Conservation (phyloP, 352 stramenopile species). For the Globisporangium carolinianum region DNA sequence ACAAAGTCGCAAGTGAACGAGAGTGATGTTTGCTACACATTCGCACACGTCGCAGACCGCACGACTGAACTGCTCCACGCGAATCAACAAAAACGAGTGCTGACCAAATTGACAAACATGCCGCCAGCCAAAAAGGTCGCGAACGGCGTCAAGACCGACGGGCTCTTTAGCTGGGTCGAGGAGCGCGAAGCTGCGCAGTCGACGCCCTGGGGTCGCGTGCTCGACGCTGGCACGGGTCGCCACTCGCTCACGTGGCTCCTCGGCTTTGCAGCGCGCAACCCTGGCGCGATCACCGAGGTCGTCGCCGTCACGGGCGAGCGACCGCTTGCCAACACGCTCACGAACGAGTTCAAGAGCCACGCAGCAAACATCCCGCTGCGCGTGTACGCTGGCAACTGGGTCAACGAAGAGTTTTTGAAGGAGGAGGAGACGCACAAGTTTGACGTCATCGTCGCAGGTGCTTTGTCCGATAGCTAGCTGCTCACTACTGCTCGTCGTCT, state of each 20-base stretch:
- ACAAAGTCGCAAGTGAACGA: too few relatives aligned
- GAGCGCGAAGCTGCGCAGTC: slow-evolving; percentile 30
- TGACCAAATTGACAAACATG: slow-evolving; percentile 5
- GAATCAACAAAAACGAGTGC: neutral
- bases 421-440: slow-evolving; percentile 43
- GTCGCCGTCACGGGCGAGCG: slow-evolving; percentile 75
- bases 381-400: slow-evolving; percentile 69
- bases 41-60: neutral
- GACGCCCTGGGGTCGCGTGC: slow-evolving; percentile 49
- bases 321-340: slow-evolving; percentile 35
- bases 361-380: slow-evolving; percentile 24
- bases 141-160: slow-evolving; percentile 39
- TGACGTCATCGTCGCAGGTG: slow-evolving; percentile 75
- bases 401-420: slow-evolving; percentile 54
- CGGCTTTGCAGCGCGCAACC: slow-evolving; percentile 18
- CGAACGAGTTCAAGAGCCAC: slow-evolving; percentile 29
- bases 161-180: slow-evolving; percentile 73
- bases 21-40: too few relatives aligned
- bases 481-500: too few relatives aligned
- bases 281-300: slow-evolving; percentile 23
- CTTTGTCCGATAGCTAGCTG: neutral
- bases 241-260: slow-evolving; percentile 89
- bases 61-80: neutral
- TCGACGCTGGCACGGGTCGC: slow-evolving; percentile 87
- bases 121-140: slow-evolving; percentile 12